These are phyloP conservation scores for Botrytis tulipae DNA, from an alignment of 2,329 filamentous ascomycete species.

Conservation along the genomic window DNA sequence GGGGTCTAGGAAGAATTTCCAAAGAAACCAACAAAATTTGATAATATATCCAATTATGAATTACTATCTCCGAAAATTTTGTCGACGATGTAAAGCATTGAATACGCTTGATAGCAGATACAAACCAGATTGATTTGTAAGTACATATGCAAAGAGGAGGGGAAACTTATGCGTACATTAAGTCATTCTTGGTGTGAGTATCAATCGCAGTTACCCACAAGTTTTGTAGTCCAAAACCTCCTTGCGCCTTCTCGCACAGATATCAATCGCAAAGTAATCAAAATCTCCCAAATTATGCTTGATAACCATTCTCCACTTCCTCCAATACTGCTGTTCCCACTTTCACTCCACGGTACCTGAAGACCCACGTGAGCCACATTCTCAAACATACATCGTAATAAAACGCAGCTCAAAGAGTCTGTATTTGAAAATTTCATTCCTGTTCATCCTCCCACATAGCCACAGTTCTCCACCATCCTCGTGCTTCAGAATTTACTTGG, in stretches of 20 bases:
- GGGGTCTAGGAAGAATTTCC: background rate
- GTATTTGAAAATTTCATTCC: background rate
- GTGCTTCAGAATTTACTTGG: background rate
- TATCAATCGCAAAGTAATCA: background rate
- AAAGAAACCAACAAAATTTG: background rate
- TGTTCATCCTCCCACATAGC: background rate
- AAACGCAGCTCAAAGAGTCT: background rate
- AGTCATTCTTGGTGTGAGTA: background rate
- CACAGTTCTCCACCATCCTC: background rate
- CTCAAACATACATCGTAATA: constrained; percentile 1
- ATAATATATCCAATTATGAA: background rate
- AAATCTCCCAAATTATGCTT: background rate
- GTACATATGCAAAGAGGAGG: background rate
- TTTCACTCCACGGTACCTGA: background rate
- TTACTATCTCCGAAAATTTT: background rate
- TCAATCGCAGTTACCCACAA: background rate
- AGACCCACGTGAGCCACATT: background rate
- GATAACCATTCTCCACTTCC: background rate
- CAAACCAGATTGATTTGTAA: background rate
- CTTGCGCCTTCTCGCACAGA: background rate
- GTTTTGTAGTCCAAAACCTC: background rate
- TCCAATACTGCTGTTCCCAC: background rate
- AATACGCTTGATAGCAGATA: background rate
- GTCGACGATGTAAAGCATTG: background rate
- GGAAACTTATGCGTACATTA: background rate